A percentile compares a stretch with the other conserved stretches of the same genome.
phyloP scores from a whole-genome alignment of 768 basidiomycete species.

The Leccinellum rugosiceps region DNA sequence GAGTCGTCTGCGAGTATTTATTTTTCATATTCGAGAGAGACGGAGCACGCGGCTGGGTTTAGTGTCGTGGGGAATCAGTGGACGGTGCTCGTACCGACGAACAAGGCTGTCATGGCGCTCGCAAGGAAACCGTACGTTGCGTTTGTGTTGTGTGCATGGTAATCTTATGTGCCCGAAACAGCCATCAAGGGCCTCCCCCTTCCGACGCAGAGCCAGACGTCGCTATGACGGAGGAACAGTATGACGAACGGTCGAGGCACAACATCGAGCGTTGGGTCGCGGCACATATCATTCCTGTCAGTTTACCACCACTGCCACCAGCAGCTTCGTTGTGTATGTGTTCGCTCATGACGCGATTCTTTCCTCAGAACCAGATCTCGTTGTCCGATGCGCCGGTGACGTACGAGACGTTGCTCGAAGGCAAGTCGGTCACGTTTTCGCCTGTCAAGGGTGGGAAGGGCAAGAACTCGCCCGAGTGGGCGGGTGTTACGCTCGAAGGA shows the following conservation, averaged over 20 bases:
- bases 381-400: constrained; percentile 37
- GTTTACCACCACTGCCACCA: constrained; percentile 5
- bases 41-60: constrained; percentile 55
- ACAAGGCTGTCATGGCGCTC: constrained; percentile 83
- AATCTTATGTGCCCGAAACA: constrained; percentile 21
- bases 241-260: constrained; percentile 51
- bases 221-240: constrained; percentile 64
- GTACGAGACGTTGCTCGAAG: constrained; percentile 58
- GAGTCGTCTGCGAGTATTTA: constrained; percentile 75
- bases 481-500: constrained; percentile 52
- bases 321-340: background rate
- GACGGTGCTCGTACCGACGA: constrained; percentile 80
- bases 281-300: constrained; percentile 80
- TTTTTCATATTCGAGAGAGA: constrained; percentile 77
- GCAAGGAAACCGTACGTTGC: constrained; percentile 68
- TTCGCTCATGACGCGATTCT: background rate
- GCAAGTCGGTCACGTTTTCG: constrained; percentile 55
- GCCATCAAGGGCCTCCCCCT: constrained; percentile 55
- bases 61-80: constrained; percentile 24
- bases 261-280: constrained; percentile 82
- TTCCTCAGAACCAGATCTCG: constrained; percentile 41
- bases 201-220: constrained; percentile 37
- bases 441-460: constrained; percentile 32
- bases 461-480: constrained; percentile 51
- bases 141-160: background rate